Conservation (phyloP, 1,284 basidiomycete species). For the Agroathelia rolfsii region DNA sequence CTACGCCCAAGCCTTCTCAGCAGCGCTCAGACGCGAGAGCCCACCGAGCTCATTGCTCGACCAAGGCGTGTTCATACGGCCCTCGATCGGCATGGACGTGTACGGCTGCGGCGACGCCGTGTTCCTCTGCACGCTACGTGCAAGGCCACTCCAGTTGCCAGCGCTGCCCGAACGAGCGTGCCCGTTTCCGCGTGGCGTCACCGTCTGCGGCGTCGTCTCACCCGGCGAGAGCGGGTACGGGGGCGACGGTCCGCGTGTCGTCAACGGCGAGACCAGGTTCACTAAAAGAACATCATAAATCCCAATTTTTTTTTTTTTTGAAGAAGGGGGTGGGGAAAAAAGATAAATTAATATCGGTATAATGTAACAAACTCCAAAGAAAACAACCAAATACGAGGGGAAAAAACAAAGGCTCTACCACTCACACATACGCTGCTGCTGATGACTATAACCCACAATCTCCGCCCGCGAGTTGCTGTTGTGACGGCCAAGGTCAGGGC, state of each 20-base stretch:
- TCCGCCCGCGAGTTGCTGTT: conserved; percentile 54
- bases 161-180: conserved; percentile 69
- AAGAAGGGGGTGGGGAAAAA: conserved; percentile 28
- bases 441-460: conserved; percentile 61
- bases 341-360: conserved; percentile 9
- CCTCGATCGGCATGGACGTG: conserved; percentile 47
- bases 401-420: too few species aligned
- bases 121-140: conserved; percentile 42
- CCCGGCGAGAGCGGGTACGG: conserved; percentile 36
- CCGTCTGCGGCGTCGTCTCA: conserved; percentile 23
- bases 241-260: conserved; percentile 39
- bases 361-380: too few species aligned
- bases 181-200: conserved; percentile 38
- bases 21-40: conserved; percentile 42
- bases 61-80: conserved; percentile 52
- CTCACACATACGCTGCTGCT: too few species aligned
- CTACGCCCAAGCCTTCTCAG: conserved; percentile 59
- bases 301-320: conserved; percentile 44
- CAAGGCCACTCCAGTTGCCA: conserved; percentile 62
- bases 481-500: conserved; percentile 70
- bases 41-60: conserved; percentile 50
- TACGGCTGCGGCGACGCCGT: conserved; percentile 41
- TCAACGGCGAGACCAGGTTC: conserved; percentile 54
- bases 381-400: too few species aligned
- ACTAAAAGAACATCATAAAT: conserved; percentile 61